Evolutionary conservation across 2,329 filamentous ascomycete genomes (phyloP), one percentile per base, ranked within the genome.

Genomic region (Cladophialophora carrionii): DNA sequence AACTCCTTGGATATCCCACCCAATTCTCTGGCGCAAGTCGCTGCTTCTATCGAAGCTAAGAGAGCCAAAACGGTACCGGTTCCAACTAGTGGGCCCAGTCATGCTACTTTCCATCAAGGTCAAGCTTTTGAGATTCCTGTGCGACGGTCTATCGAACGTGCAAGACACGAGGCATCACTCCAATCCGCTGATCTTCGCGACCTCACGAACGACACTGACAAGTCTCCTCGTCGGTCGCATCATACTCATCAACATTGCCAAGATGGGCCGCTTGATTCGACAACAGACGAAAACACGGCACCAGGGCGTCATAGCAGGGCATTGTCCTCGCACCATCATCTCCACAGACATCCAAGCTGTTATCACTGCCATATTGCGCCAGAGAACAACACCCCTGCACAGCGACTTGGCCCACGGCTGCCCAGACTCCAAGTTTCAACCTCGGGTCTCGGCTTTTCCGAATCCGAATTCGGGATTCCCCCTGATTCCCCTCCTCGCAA

Each of bases 1-100:
- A 85, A 84, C 66, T 84, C 83, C 0, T 76, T 85, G 51, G 83
- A 85, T 62, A 81, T 85, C 7, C 77, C 84, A 8, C 83, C 83
- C 20, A 85, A 85, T 53, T 71, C 73, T 12, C 57, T 75, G 2
- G 83, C 82, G 4, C 83, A 84, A 73, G 83, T 85, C 2, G 82
- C 83, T 32, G 81, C 82, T 29, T 82, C 83, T 3, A 83, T 84
- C 26, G 82, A 84, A 72, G 81, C 84, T 65, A 84, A 83, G 71
- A 75, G 79, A 58, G 67, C 64, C 8, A 71, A 60, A 73, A 67
- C 68, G 65, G 53, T 74, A 68, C 56, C 73, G 68, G 46, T 66
- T 63, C 31, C 66, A 71, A 52, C 68, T 63, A 37, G 67, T 59
- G 64, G 29, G 43, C 76, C 9, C 9, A 49, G 59, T 5, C 62